These are phyloP conservation scores for Yarrowia osloensis DNA, from an alignment of 805 yeast genomes.

Conservation along the genomic window DNA sequence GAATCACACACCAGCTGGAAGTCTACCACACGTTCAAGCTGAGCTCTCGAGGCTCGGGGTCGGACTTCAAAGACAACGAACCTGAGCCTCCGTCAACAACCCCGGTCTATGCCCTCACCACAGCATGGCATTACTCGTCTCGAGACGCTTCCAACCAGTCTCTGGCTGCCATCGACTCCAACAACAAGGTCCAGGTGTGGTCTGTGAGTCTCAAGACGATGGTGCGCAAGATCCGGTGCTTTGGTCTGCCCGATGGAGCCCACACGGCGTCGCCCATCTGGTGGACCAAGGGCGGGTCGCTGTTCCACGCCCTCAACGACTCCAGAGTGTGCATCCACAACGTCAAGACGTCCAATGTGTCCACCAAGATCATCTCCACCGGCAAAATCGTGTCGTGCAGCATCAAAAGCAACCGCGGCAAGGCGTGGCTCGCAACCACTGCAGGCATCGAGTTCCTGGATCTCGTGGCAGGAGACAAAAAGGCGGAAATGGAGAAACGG, in stretches of 20 bases:
- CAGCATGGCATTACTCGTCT: constrained; percentile 32
- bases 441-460: constrained; percentile 4
- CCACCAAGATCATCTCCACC: neutral
- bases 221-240: constrained; percentile 26
- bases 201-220: constrained; percentile 8
- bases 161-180: constrained; percentile 27
- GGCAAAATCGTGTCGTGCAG: neutral
- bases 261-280: neutral
- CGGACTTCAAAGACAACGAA: neutral
- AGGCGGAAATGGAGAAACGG: neutral
- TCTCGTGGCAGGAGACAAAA: constrained; percentile 2
- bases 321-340: constrained; percentile 23
- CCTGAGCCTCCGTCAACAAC: neutral
- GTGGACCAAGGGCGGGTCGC: constrained; percentile 21
- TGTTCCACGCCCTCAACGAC: constrained; percentile 13
- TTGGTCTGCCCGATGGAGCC: constrained; percentile 23
- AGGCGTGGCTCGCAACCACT: constrained; percentile 8
- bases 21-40: constrained; percentile 19
- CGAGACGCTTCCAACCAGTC: constrained; percentile 12
- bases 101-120: neutral
- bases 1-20: constrained; percentile 12
- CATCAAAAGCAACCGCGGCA: constrained; percentile 19
- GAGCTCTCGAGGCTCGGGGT: constrained; percentile 6
- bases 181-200: constrained; percentile 31
- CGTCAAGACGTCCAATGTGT: constrained; percentile 5